Base-by-base conservation (phyloP, 495 filamentous ascomycete genomes). In the Hypoxylon fuscum region DNA sequence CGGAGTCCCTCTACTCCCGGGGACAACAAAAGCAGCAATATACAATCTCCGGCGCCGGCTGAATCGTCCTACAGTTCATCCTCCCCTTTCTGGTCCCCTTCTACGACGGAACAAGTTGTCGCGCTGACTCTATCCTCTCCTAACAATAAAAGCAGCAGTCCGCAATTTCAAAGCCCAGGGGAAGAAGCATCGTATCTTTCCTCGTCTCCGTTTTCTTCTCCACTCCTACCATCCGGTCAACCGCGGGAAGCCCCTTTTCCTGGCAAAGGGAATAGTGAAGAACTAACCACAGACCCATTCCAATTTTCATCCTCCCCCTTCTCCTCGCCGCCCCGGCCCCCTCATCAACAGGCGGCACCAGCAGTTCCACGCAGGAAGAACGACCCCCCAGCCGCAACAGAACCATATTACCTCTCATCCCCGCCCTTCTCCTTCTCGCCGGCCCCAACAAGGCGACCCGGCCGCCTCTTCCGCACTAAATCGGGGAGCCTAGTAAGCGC, bases 381-480 rank as follows among this genome's bases (percentile, higher is more conserved):
- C 27, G 21, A 14, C n/a, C 40, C 4, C 40, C 44, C 29, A 43
- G 40, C 50, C 50, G 27, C 50, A 45, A 44, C 55, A 38, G 55
- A 60, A 47, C 21, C 51, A 37, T 38, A 34, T 25, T 6, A 40
- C 14, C 21, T 53, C 34, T 14, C 56, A 35, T 10, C 58, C 21
- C 47, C 49, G 47, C 12, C 34, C 44, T 17, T 15, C 17, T 8
- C 57, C 40, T 20, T 51, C 40, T 32, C 45, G 17, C 45, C 41
- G 35, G 38, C 38, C 23, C 15, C 41, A n/a, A 2, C 32, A 31
- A 38, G 35, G 35, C 58, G 15, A 21, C 62, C n/a, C 21, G 54
- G 44, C 21, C 55, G 64, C 5, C 64, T 68, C 35, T 70, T 65
- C 29, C 69, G 69, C 35, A 68, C 69, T 14, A 50, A 57, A 8